phyloP scores from a whole-genome alignment of 2,329 filamentous ascomycete genomes.

The Trematosphaeria pertusa region DNA sequence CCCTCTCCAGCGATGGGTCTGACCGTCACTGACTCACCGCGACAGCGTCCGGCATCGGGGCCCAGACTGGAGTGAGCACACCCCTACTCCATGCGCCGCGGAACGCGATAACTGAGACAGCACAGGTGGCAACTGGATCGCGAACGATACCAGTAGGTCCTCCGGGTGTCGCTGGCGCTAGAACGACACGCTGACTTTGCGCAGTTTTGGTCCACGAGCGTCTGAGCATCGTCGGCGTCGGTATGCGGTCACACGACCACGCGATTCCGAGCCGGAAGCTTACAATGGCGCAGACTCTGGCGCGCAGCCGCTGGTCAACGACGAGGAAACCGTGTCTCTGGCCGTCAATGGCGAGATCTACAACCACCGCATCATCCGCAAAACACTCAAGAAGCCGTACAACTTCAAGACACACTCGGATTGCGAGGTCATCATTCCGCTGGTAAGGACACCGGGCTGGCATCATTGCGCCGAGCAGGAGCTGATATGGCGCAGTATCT shows the following conservation, averaged over 20 bases:
- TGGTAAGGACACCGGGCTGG: constrained; percentile 65
- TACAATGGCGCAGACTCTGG: constrained; percentile 73
- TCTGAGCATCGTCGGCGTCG: constrained; percentile 95
- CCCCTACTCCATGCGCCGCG: constrained; percentile 33
- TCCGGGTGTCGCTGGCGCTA: constrained; percentile 1
- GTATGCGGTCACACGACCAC: constrained; percentile 60
- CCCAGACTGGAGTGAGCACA: constrained; percentile 92
- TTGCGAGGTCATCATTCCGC: constrained; percentile 97
- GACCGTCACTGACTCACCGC: constrained; percentile 43
- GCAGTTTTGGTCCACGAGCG: constrained; percentile 90
- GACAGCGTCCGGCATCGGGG: constrained; percentile 89
- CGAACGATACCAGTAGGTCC: constrained; percentile 83
- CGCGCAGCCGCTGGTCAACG: constrained; percentile 92
- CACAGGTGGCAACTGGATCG: constrained; percentile 84
- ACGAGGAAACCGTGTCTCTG: constrained; percentile 84
- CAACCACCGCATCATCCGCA: constrained; percentile 96
- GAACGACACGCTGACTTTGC: constrained; percentile 26
- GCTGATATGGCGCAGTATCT: constrained; percentile 70
- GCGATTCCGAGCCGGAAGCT: constrained; percentile 17
- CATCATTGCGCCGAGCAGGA: not conserved
- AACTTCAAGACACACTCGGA: constrained; percentile 99
- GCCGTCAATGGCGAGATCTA: constrained; percentile 99
- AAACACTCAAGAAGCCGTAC: constrained; percentile 81
- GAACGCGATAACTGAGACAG: constrained; percentile 41
- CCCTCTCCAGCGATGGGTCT: constrained; percentile 1